Evolutionary conservation across 2,329 filamentous ascomycete species (phyloP).

Genomic region (Epicoccum nigrum): DNA sequence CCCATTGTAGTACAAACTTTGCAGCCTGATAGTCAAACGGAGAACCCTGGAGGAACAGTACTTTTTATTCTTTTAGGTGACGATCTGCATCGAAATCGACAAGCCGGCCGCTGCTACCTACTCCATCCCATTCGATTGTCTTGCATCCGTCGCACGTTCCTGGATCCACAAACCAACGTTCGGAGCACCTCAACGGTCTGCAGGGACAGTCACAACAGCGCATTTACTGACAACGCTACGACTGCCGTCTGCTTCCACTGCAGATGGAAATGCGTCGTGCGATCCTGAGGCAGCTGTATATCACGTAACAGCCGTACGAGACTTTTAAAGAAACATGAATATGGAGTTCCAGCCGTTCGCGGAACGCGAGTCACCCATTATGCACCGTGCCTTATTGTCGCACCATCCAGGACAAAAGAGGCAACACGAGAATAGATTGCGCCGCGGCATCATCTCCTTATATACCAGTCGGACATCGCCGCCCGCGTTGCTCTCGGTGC

Average conservation of each 20-base stretch:
- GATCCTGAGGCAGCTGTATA: slow-evolving; percentile 16
- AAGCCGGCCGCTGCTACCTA: slow-evolving; percentile 11
- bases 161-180: slow-evolving; percentile 19
- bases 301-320: slow-evolving; percentile 26
- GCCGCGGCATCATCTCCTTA: slow-evolving; percentile 25
- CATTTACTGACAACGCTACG: background rate
- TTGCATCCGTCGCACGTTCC: slow-evolving; percentile 23
- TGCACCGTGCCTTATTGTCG: slow-evolving; percentile 33
- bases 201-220: slow-evolving; percentile 11
- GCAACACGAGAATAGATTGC: slow-evolving; percentile 28
- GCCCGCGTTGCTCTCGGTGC: slow-evolving; percentile 31
- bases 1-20: slow-evolving; percentile 27
- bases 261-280: slow-evolving; percentile 31
- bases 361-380: slow-evolving; percentile 31
- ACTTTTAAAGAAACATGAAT: slow-evolving; percentile 16
- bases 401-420: slow-evolving; percentile 39
- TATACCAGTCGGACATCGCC: slow-evolving; percentile 21
- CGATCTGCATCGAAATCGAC: slow-evolving; percentile 37
- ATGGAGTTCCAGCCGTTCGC: slow-evolving; percentile 27
- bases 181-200: slow-evolving; percentile 8
- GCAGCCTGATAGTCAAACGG: slow-evolving; percentile 24
- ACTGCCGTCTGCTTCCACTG: background rate
- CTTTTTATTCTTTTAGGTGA: slow-evolving; percentile 17
- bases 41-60: slow-evolving; percentile 20
- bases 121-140: slow-evolving; percentile 26